Base-by-base conservation (phyloP, 805 yeast genomes). In the Komagataella mondaviorum region DNA sequence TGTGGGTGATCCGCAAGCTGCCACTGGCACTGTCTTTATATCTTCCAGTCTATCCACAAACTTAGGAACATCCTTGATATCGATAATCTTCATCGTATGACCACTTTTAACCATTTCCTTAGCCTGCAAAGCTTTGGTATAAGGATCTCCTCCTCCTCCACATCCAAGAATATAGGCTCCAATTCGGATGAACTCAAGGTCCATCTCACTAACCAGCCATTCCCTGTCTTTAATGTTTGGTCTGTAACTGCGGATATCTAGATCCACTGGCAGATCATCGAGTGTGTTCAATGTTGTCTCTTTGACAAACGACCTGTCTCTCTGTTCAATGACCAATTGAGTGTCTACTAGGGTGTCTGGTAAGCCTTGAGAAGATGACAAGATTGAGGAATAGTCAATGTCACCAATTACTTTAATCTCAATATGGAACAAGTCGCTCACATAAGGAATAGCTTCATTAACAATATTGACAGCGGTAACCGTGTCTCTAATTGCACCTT, bases 81-180 rank as follows among this genome's bases (percentile, higher is more conserved):
- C 70, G 49, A 73, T 58, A 14, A 73, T 69, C 45, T 48, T 59
- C 23, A 71, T 60, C 1, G 51, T 50, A 18, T 62, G 67, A 7
- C 76, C 78, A 2, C 55, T 49, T 46, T 69, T 54, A 17, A 73
- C 48, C 49, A 62, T 52, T 50, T 66, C 66, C 47, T 70, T 58
- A 1, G 64, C 55, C 47, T 66, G 69, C 36, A 75, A 59, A 53
- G 56, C 71, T 17, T 57, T 57, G 4, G 73, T 61, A 57, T 73
- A 71, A 20, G 79, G 78, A 49, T 66, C 66, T 45, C 79, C 78
- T 30, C 79, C 79, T 12, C 79, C 79, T 2, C 78, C 79, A 59
- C 75, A 70, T 6, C 78, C 79, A 4, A 75, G 63, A 51, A 74
- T 71, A 55, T 73, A 74, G 23, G 70, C 60, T n/a, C 78, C 80